A percentile compares a stretch with the other conserved stretches of the same genome.
Evolutionary conservation across 2,329 filamentous ascomycete species (phyloP).

Genomic region (Elsinoe arachidis): DNA sequence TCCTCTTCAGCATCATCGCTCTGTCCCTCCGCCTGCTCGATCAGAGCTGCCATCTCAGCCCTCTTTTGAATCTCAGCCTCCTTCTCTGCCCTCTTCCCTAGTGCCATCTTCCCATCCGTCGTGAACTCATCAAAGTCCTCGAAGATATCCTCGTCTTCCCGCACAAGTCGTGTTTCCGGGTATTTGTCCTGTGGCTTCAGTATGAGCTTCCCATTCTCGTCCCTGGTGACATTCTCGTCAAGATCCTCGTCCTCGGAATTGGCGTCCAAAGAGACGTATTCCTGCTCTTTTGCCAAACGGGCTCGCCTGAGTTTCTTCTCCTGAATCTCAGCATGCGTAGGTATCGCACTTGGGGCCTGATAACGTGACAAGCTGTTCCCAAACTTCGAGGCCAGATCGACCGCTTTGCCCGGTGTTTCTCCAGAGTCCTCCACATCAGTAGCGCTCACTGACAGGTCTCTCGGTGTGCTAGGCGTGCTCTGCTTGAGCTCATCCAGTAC

Average conservation of each 20-base stretch:
- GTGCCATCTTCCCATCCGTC: slow-evolving; percentile 69
- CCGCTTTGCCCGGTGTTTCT: slow-evolving; percentile 34
- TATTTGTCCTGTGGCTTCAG: slow-evolving; percentile 52
- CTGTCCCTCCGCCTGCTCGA: slow-evolving; percentile 65
- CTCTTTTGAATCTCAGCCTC: slow-evolving; percentile 58
- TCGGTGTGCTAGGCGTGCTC: slow-evolving; percentile 76
- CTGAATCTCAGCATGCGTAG: slow-evolving; percentile 74
- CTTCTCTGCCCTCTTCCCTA: slow-evolving; percentile 70
- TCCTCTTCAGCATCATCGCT: slow-evolving; percentile 52
- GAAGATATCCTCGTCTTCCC: slow-evolving; percentile 83
- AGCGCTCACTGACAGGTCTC: slow-evolving; percentile 40
- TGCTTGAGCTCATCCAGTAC: slow-evolving; percentile 78
- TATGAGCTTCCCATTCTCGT: slow-evolving; percentile 37
- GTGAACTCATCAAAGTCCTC: slow-evolving; percentile 85
- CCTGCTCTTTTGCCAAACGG: slow-evolving; percentile 62
- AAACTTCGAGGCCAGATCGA: slow-evolving; percentile 47
- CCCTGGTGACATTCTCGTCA: slow-evolving; percentile 30
- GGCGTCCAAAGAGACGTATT: slow-evolving; percentile 57
- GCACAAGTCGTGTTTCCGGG: slow-evolving; percentile 60
- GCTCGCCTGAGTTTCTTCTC: slow-evolving; percentile 86
- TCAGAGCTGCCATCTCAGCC: slow-evolving; percentile 73
- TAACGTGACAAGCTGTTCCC: slow-evolving; percentile 40
- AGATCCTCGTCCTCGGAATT: slow-evolving; percentile 44
- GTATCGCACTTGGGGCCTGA: slow-evolving; percentile 45
- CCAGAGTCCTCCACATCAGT: slow-evolving; percentile 34